Percentiles rank a stretch among this genome's conserved stretches.
These are phyloP conservation scores for Triangularia setosa DNA, from an alignment of 2,329 filamentous ascomycete species.

Conservation along the genomic window DNA sequence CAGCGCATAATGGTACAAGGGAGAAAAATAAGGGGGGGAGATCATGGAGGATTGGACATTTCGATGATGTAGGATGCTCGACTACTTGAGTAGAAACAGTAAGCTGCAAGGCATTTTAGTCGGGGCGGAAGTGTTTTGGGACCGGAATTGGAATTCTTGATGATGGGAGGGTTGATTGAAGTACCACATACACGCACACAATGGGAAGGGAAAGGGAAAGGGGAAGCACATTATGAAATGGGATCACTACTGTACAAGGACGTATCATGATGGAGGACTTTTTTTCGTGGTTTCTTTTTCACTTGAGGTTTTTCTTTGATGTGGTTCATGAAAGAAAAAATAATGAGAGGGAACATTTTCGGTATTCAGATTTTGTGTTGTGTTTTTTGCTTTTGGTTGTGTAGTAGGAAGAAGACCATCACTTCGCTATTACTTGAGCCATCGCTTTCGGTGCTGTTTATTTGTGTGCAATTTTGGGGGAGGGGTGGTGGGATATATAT, in stretches of 20 bases:
- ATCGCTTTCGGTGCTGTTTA: too few relatives aligned
- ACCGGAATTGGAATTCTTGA: neutral
- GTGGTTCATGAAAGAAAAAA: constrained; percentile 9
- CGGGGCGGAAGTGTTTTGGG: neutral
- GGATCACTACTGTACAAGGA: neutral
- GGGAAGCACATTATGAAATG: neutral
- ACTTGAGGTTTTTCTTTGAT: constrained; percentile 2
- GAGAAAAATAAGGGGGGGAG: neutral
- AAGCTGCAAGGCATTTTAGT: too few relatives aligned
- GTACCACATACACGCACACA: neutral
- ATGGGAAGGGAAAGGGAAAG: neutral
- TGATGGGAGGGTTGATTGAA: constrained; percentile 2
- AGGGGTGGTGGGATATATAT: too few relatives aligned
- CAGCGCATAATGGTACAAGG: neutral
- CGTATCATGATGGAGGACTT: neutral
- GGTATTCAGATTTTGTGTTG: constrained; percentile 2
- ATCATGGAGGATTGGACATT: neutral
- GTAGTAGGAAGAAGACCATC: too few relatives aligned
- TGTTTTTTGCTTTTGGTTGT: too few relatives aligned
- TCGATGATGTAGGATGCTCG: neutral
- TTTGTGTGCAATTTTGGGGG: too few relatives aligned
- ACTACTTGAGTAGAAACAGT: neutral
- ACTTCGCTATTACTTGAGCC: too few relatives aligned
- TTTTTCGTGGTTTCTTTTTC: neutral
- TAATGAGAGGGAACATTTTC: constrained; percentile 13